Evolutionary conservation across 1,284 basidiomycete genomes (phyloP), one percentile per base, ranked within the genome.

Genomic region (Pyrrhoderma noxium): DNA sequence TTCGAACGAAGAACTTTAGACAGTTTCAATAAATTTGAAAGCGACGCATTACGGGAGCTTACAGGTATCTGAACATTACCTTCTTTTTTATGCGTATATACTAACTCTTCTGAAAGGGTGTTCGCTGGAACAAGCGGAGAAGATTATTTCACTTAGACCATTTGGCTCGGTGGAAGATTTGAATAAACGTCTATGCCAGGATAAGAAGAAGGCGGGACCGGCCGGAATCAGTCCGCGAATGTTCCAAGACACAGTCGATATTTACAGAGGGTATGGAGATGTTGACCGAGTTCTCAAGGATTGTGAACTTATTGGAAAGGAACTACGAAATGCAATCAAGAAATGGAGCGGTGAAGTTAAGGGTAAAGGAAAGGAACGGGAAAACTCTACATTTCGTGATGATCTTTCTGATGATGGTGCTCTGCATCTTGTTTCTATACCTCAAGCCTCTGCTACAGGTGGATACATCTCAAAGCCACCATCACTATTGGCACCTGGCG

Each of bases 281-380:
- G 94, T 99, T 50, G 96, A 99, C 66, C 77, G 76, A 56, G 86
- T 98, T 57, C 77, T 99, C 13, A 82, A 83, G 62, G 80, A 86
- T 54, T 98, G 95, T 66, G 94, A 97, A 65, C 70, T 73, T 44
- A 92, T 94, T 59, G 95, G 94, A 11, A 71, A 77, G 3, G 70
- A 74, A 47, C 70, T 89, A 36, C 77, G 76, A 43, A 65, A 71
- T 25, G 81, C 86, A 45, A 89, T 97, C 61, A 75, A 82, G 7
- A 78, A 84, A 8, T 98, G 95, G 95, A 76, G 80, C 8, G 66
- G 64, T 2, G 67, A 70, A 2, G 63, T 64, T 25, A 65, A 60
- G 35, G 64, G 58, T 31, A 76, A 75, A 49, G 67, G 65, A 8
- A 73, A 66, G 57, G 69, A 66, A 46, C 62, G 61, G 41, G 52